Conservation (phyloP, 176 grass and related monocot species). For the Musa beccarii region DNA sequence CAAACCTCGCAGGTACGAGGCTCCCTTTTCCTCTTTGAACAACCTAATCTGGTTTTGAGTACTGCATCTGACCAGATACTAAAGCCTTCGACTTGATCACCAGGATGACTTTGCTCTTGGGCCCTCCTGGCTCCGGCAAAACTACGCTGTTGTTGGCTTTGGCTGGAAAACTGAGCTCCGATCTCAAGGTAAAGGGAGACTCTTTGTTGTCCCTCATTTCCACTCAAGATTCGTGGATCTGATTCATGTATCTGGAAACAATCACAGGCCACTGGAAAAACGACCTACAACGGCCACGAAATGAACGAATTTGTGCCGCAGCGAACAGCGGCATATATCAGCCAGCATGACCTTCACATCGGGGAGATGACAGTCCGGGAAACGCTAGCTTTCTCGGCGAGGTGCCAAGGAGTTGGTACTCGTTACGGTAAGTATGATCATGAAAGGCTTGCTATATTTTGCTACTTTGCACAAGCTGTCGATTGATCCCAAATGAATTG, state of each 20-base stretch:
- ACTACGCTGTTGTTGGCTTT: constrained; percentile 79
- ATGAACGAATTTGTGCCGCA: constrained; percentile 87
- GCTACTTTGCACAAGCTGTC: not conserved
- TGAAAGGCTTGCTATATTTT: not conserved
- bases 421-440: constrained; percentile 42
- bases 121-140: constrained; percentile 87
- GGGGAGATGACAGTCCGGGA: constrained; percentile 96
- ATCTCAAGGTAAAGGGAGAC: constrained; percentile 46
- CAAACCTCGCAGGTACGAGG: constrained; percentile 64
- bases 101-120: constrained; percentile 91
- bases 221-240: not conserved
- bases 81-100: not conserved
- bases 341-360: constrained; percentile 93
- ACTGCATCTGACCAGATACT: not conserved
- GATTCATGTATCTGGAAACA: not conserved
- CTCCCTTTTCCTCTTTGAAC: not conserved
- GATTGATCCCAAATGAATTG: not conserved
- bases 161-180: constrained; percentile 64
- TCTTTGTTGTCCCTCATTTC: not conserved
- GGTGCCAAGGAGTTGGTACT: constrained; percentile 84
- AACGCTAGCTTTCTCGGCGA: constrained; percentile 76
- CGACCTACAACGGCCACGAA: constrained; percentile 82
- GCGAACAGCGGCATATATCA: constrained; percentile 89
- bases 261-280: constrained; percentile 47
- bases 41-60: not conserved